phyloP scores from a whole-genome alignment of 2,329 filamentous ascomycete genomes.

The Nectriaceae sp. region DNA sequence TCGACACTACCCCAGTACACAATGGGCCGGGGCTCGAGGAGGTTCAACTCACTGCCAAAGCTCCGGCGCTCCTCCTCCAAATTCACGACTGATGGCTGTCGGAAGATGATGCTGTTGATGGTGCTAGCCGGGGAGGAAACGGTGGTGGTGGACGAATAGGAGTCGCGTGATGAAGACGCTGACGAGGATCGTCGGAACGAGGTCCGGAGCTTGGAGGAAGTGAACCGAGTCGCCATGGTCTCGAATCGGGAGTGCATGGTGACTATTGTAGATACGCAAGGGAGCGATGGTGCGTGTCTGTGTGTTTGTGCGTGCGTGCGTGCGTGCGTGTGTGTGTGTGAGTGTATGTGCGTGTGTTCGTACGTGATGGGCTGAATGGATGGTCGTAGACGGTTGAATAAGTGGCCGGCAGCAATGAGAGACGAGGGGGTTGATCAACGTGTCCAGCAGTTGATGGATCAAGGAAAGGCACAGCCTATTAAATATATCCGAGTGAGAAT shows the following conservation, averaged over 20 bases:
- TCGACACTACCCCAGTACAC: constrained; percentile 66
- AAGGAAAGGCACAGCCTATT: constrained; percentile 26
- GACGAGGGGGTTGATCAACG: constrained; percentile 12
- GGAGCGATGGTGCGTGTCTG: neutral
- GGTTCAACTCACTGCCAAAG: constrained; percentile 54
- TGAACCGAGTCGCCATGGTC: constrained; percentile 52
- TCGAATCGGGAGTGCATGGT: constrained; percentile 44
- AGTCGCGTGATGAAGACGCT: constrained; percentile 37
- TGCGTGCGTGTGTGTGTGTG: neutral
- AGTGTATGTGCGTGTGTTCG: neutral
- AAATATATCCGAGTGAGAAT: constrained; percentile 7
- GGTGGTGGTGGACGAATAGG: constrained; percentile 46
- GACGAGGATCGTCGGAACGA: constrained; percentile 56
- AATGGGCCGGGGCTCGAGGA: constrained; percentile 63
- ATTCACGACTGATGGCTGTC: constrained; percentile 58
- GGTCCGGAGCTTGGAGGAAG: constrained; percentile 49
- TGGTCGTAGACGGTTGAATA: neutral
- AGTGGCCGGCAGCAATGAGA: neutral
- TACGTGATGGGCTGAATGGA: neutral
- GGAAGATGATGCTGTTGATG: constrained; percentile 61
- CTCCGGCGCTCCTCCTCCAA: constrained; percentile 58
- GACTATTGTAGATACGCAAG: neutral
- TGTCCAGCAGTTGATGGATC: constrained; percentile 24
- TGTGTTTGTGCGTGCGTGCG: neutral
- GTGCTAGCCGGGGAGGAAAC: constrained; percentile 48